A percentile compares a stretch with the other conserved stretches of the same genome.
These are phyloP conservation scores for Phytophthora brassicae DNA, from an alignment of 352 stramenopile genomes.

Conservation along the genomic window DNA sequence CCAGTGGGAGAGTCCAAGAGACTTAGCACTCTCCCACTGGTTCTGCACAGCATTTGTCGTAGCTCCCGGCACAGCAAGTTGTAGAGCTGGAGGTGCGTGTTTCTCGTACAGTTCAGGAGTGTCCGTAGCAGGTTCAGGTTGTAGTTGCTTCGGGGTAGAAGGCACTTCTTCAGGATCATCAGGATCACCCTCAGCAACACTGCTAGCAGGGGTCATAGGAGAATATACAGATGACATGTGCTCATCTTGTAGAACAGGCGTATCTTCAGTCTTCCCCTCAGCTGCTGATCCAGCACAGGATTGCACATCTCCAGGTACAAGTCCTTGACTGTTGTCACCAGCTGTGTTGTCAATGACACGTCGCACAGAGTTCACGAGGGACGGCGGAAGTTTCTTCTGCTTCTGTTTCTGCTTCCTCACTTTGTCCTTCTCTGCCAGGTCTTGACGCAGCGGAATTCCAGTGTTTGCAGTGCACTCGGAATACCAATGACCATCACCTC, in stretches of 20 bases:
- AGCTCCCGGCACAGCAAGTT: not conserved
- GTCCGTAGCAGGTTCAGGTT: not conserved
- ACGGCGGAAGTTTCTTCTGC: not conserved
- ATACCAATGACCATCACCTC: not conserved
- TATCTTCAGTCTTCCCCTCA: too few species aligned
- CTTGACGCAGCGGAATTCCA: not conserved
- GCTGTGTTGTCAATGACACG: not conserved
- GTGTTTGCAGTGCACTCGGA: not conserved
- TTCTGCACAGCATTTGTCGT: constrained; percentile 3
- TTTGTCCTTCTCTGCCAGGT: not conserved
- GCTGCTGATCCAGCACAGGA: too few species aligned
- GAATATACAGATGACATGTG: not conserved
- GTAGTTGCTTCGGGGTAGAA: not conserved
- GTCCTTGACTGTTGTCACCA: not conserved
- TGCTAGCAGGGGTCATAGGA: not conserved
- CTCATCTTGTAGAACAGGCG: not conserved
- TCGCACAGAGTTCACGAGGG: not conserved
- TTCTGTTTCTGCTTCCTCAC: too few species aligned
- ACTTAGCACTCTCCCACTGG: not conserved
- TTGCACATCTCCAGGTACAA: not conserved
- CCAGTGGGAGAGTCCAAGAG: not conserved
- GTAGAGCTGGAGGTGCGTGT: not conserved
- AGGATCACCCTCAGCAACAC: not conserved
- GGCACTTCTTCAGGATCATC: not conserved
- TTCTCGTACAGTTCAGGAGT: not conserved